phyloP scores from a whole-genome alignment of 164 flowering plant genomes.

The Dillenia suffruticosa region DNA sequence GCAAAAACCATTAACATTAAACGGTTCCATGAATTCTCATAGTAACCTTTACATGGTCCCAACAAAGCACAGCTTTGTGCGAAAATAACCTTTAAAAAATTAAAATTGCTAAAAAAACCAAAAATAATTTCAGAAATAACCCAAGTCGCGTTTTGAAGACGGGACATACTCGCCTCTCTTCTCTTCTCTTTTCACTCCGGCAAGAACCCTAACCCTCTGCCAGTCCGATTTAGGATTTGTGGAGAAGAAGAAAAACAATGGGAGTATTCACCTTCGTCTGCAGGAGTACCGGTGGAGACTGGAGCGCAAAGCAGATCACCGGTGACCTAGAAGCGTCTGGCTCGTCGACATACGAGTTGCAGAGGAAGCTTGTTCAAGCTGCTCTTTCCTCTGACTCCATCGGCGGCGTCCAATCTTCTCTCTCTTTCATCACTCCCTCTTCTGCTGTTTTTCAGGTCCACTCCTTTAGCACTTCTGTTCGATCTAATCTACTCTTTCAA shows the following conservation, averaged over 20 bases:
- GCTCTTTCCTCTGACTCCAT: slow-evolving; percentile 60
- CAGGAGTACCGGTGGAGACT: slow-evolving; percentile 46
- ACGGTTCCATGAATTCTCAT: no score
- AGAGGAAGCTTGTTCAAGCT: slow-evolving; percentile 62
- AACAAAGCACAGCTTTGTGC: no score
- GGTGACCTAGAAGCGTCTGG: slow-evolving; percentile 75
- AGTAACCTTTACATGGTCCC: no score
- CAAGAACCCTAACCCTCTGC: no score
- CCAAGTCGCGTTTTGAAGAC: no score
- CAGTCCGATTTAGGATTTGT: background rate
- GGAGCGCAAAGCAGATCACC: slow-evolving; percentile 62
- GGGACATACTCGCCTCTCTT: no score
- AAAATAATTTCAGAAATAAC: no score
- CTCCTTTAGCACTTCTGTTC: no score
- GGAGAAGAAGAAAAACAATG: slow-evolving; percentile 26
- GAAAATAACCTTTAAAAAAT: background rate
- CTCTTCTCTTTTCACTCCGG: no score
- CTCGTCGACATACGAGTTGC: slow-evolving; percentile 48
- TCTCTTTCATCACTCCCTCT: slow-evolving; percentile 57
- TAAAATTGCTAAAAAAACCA: background rate
- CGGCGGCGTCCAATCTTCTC: slow-evolving; percentile 67
- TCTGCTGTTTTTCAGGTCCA: slow-evolving; percentile 79
- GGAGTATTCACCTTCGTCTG: slow-evolving; percentile 80
- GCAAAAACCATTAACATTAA: slow-evolving; percentile 1
- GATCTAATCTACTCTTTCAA: background rate